phyloP scores from a whole-genome alignment of 352 stramenopile genomes.

The Globisporangium megalacanthum region DNA sequence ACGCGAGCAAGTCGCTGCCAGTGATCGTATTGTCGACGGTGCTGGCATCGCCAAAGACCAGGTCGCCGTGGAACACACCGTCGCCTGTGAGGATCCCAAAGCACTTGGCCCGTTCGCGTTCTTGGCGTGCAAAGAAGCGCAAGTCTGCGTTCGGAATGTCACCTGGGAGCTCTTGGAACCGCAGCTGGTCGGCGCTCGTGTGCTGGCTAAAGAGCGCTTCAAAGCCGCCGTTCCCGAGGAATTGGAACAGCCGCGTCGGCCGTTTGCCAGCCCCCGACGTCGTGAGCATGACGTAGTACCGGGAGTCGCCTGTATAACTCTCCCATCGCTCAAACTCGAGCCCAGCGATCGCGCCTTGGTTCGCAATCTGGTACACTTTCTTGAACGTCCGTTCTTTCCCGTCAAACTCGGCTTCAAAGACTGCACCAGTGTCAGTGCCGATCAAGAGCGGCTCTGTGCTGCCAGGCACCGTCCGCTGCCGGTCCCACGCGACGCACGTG shows the following conservation, averaged over 20 bases:
- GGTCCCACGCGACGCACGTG: constrained; percentile 78
- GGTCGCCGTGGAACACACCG: constrained; percentile 88
- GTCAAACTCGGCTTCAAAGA: constrained; percentile 84
- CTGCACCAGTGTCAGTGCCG: constrained; percentile 67
- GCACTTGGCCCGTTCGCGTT: constrained; percentile 75
- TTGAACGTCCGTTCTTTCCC: constrained; percentile 84
- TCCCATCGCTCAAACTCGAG: constrained; percentile 82
- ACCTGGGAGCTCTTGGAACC: constrained; percentile 89
- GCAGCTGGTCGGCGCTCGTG: constrained; percentile 67
- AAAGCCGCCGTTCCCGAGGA: constrained; percentile 69
- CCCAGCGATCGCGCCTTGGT: constrained; percentile 77
- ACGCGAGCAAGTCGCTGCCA: constrained; percentile 63
- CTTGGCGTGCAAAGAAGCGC: constrained; percentile 70
- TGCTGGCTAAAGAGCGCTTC: constrained; percentile 85
- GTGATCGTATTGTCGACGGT: constrained; percentile 83
- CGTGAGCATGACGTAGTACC: constrained; percentile 79
- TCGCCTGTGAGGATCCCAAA: constrained; percentile 90
- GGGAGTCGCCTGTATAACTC: constrained; percentile 40
- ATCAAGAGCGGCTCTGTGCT: constrained; percentile 68
- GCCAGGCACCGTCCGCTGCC: constrained; percentile 58
- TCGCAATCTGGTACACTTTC: constrained; percentile 87
- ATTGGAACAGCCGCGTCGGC: constrained; percentile 90
- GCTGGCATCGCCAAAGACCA: constrained; percentile 63
- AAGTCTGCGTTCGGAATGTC: constrained; percentile 79
- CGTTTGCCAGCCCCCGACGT: constrained; percentile 81